Evolutionary conservation across 2,329 filamentous ascomycete species (phyloP), one percentile per base, ranked within the genome.

Genomic region (Exophiala bonariae): DNA sequence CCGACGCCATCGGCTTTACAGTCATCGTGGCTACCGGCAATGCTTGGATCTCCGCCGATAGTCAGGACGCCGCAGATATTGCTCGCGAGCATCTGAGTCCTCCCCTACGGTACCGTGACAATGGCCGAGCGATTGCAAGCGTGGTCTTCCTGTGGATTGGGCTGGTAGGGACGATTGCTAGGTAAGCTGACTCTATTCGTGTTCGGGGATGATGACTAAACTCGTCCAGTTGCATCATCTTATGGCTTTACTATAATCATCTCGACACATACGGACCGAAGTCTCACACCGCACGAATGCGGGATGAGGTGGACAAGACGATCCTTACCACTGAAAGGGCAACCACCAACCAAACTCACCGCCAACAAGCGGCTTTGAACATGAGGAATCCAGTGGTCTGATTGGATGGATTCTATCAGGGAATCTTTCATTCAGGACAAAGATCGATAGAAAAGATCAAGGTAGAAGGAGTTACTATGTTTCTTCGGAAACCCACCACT

Each of bases 71-170:
- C n/a, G 30, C 14, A 40, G n/a, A 71, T 26, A 59, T 60, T 3
- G 64, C 67, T 2, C 47, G 47, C 20, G 50, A 61, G 26, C 56
- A 67, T 22, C 53, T 59, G 40, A 49, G 48, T 41, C 61, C 50
- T 55, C 67, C 58, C 31, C 42, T 56, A 52, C 72, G 59, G 54
- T 81, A 81, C 55, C 63, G 70, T 16, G 60, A 75, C 14, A 80
- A 80, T 47, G 69, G 69, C 1, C 64, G 75, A 8, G 75, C 72
- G 7, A 59, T 81, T 44, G 75, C 76, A 1, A 73, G 73, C 31
- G 70, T 75, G 3, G 75, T 80, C 0, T 73, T 81, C 17, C 56
- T 76, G 13, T 82, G 79, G 78, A 64, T 72, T 1, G 79, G 78
- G 0, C 70, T 72, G 57, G 47, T 78, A 2, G 69, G 66, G 13